A percentile compares a stretch with the other conserved stretches of the same genome.
Evolutionary conservation across 2,329 filamentous ascomycete species (phyloP).

Genomic region (Colletotrichum magnum): DNA sequence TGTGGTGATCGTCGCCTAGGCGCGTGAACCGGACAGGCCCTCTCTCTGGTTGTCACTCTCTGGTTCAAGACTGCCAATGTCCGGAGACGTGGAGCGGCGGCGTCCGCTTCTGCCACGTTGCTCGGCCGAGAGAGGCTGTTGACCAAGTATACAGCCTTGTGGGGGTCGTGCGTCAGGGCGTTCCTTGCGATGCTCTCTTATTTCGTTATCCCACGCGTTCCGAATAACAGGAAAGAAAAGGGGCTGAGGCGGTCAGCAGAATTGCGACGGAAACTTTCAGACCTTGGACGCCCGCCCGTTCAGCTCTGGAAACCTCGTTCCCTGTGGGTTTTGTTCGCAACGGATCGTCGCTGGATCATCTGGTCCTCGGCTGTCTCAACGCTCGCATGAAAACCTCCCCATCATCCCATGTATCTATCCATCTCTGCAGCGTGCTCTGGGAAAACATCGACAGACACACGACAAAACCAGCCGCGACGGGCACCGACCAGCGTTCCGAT

Average conservation of each 20-base stretch:
- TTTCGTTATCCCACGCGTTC: conserved; percentile 10
- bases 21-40: conserved; percentile 4
- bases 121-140: conserved; percentile 22
- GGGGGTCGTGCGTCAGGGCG: conserved; percentile 22
- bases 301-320: conserved; percentile 11
- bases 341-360: conserved; percentile 32
- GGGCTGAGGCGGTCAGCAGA: conserved; percentile 16
- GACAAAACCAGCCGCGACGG: conserved; percentile 33
- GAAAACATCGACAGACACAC: conserved; percentile 15
- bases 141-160: conserved; percentile 31
- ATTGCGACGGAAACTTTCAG: conserved; percentile 21
- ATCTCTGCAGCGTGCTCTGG: background rate
- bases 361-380: conserved; percentile 31
- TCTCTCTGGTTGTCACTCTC: background rate
- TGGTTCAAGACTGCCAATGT: conserved; percentile 6
- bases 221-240: conserved; percentile 7
- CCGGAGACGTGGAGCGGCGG: conserved; percentile 12
- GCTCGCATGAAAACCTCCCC: conserved; percentile 24
- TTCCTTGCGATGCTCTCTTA: conserved; percentile 28
- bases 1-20: conserved; percentile 23
- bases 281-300: background rate
- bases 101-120: conserved; percentile 15
- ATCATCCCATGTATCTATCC: conserved; percentile 24
- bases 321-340: conserved; percentile 11
- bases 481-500: conserved; percentile 32